phyloP scores from a whole-genome alignment of 164 flowering plant species.

The Euptelea pleiosperma region DNA sequence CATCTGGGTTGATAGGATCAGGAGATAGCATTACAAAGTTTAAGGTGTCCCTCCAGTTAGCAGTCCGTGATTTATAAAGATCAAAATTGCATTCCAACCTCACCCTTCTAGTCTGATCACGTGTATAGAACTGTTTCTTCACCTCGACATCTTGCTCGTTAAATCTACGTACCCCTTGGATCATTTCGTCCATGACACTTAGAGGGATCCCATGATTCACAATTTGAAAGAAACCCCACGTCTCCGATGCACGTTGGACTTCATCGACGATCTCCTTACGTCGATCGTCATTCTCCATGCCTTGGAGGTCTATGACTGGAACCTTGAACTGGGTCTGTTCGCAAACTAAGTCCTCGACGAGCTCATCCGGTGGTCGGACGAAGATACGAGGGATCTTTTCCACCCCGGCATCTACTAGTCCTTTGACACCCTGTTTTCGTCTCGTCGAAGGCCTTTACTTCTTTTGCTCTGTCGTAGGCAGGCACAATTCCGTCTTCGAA shows the following conservation, averaged over 20 bases:
- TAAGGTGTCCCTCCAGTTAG: constrained; percentile 41
- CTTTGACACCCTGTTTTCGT: constrained; percentile 50
- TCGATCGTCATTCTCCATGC: constrained; percentile 7
- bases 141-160: constrained; percentile 36
- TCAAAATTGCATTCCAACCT: constrained; percentile 30
- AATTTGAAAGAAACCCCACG: constrained; percentile 55
- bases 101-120: constrained; percentile 26
- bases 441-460: constrained; percentile 19
- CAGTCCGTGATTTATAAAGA: constrained; percentile 18
- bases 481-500: neutral
- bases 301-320: constrained; percentile 25
- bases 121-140: constrained; percentile 32
- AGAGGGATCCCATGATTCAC: constrained; percentile 45
- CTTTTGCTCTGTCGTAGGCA: constrained; percentile 20
- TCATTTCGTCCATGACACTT: constrained; percentile 35
- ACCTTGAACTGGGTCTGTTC: constrained; percentile 5
- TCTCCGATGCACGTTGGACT: constrained; percentile 30
- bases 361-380: constrained; percentile 1
- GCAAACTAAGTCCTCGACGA: neutral
- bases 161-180: constrained; percentile 31
- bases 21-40: neutral
- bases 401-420: constrained; percentile 41
- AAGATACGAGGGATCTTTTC: constrained; percentile 28
- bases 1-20: constrained; percentile 10
- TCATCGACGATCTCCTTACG: constrained; percentile 22